Conservation (phyloP, 2,329 filamentous ascomycete genomes). For the Trichoderma lentiforme region DNA sequence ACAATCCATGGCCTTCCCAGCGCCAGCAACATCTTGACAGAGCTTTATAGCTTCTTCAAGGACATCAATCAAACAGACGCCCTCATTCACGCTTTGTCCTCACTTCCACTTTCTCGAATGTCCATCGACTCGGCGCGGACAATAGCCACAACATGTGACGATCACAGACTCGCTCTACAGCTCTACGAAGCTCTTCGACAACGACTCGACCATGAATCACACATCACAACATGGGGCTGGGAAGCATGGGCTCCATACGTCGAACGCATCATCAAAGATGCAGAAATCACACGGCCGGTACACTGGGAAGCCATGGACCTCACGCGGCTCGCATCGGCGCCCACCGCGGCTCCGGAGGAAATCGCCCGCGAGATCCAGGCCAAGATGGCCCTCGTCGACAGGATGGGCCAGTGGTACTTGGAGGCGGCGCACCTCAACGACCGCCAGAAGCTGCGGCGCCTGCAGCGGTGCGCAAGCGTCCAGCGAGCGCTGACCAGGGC, state of each 20-base stretch:
- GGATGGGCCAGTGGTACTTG: slow-evolving; percentile 32
- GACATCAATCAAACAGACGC: slow-evolving; percentile 20
- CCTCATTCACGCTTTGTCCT: slow-evolving; percentile 15
- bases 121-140: slow-evolving; percentile 19
- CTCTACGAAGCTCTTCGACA: slow-evolving; percentile 24
- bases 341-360: neutral
- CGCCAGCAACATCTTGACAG: slow-evolving; percentile 6
- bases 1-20: slow-evolving; percentile 10
- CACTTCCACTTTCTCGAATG: slow-evolving; percentile 4
- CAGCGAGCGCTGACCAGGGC: slow-evolving; percentile 25
- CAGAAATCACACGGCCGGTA: slow-evolving; percentile 22
- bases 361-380: slow-evolving; percentile 19
- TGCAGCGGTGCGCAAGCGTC: slow-evolving; percentile 28
- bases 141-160: slow-evolving; percentile 22
- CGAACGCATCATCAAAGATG: slow-evolving; percentile 34
- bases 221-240: slow-evolving; percentile 31
- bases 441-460: slow-evolving; percentile 31
- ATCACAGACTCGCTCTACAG: slow-evolving; percentile 27
- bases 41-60: slow-evolving; percentile 20
- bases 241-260: slow-evolving; percentile 32
- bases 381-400: slow-evolving; percentile 30
- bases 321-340: neutral
- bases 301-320: slow-evolving; percentile 32
- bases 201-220: neutral
- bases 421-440: slow-evolving; percentile 28